Conservation (phyloP, 495 filamentous ascomycete genomes). For the Penicillium fimorum region DNA sequence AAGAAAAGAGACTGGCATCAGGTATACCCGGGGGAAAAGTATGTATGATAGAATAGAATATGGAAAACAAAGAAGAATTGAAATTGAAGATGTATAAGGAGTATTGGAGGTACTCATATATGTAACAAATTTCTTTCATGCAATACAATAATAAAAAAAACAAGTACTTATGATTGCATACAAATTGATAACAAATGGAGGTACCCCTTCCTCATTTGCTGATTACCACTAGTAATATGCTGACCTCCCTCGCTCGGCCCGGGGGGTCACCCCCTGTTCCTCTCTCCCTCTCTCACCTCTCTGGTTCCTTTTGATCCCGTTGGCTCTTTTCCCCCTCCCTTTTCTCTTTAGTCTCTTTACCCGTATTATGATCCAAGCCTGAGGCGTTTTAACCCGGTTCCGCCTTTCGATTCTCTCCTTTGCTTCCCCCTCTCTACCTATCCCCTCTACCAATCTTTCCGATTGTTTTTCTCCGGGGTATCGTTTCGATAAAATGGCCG, state of each 20-base stretch:
- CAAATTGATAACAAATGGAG: not conserved
- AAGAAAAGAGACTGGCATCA: not conserved
- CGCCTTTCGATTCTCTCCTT: slow-evolving; percentile 6
- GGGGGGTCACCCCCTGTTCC: slow-evolving; percentile 11
- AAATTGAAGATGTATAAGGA: not conserved
- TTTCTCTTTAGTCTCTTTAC: not conserved
- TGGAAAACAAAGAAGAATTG: not conserved
- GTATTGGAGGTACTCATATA: not conserved
- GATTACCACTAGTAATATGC: slow-evolving; percentile 19
- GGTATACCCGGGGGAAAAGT: not conserved
- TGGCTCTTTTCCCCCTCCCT: slow-evolving; percentile 4
- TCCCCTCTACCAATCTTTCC: slow-evolving; percentile 12
- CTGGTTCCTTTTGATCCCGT: slow-evolving; percentile 6
- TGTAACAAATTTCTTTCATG: not conserved
- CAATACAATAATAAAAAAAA: not conserved
- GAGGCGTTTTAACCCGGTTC: slow-evolving; percentile 6
- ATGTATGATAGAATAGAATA: too few species aligned
- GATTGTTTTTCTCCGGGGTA: slow-evolving; percentile 29
- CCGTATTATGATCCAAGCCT: slow-evolving; percentile 14
- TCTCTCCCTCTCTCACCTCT: not conserved
- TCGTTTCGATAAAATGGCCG: slow-evolving; percentile 49
- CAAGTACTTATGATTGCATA: not conserved
- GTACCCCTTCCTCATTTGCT: slow-evolving; percentile 2
- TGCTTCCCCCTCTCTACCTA: slow-evolving; percentile 13
- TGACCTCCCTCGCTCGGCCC: slow-evolving; percentile 7